Evolutionary conservation across 164 flowering plant genomes (phyloP), one percentile per base, ranked within the genome.

Genomic region (Houttuynia cordata): DNA sequence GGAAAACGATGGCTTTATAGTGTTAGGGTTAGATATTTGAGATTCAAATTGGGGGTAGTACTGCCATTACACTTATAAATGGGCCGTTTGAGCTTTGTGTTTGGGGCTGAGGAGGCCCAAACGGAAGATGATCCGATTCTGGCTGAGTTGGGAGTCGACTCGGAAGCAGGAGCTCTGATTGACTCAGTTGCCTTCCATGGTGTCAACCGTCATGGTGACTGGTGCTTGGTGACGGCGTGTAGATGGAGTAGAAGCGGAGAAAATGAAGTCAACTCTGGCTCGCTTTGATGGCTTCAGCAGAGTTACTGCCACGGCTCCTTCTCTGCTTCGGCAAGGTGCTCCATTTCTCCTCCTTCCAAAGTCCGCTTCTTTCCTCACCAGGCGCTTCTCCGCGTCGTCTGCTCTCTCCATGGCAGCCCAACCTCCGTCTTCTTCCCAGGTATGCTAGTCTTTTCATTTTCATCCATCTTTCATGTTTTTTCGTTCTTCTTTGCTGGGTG

Each of bases 381-480:
- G n/a, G n/a, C 24, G 58, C 40, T n/a, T 56, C 56, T 19, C 53
- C 51, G 0, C 13, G 21, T 39, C 17, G 30, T 61, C 61, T 60
- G 60, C 60, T 64, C 69, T 63, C 23, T 61, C 71, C 62, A 80
- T 75, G 83, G 78, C 81, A 24, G 66, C 78, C 60, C 57, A 76
- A 39, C n/a, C 75, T 63, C 49, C 49, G 49, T 70, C 71, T 10
- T 57, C 76, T 3, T 4, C 74, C 72, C 79, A 70, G 78, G 79
- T 73, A 53, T 25, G 17, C 24, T 20, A 58, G 18, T 54, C 37
- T 50, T 14, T n/a, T 5, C n/a, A n/a, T n/a, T n/a, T n/a, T n/a
- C 2, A 3, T 58, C 24, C 7, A 1, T 58, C 61, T 21, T 17
- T 30, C 37, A 2, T 6, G 37, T 30, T 30, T 30, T 2, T 6